phyloP scores from a whole-genome alignment of 805 yeast species.

The Candida nanaspora region DNA sequence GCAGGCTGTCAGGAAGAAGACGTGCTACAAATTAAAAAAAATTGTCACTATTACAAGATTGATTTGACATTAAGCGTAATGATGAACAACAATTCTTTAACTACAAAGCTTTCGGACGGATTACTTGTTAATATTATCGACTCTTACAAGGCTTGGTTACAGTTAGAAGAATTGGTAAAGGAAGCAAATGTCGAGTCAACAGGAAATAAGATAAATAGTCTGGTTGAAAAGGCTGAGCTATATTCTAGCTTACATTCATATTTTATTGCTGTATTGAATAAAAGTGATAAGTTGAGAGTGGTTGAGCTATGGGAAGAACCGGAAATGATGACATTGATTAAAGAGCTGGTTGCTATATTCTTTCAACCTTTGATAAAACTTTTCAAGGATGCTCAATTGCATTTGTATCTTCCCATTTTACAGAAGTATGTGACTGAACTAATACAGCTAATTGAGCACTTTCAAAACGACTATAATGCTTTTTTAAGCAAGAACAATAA shows the following conservation, averaged over 20 bases:
- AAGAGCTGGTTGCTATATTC: conserved; percentile 63
- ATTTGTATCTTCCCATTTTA: conserved; percentile 56
- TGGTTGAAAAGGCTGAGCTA: conserved; percentile 25
- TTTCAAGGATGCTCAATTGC: conserved; percentile 59
- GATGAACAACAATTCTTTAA: conserved; percentile 17
- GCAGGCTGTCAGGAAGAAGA: conserved; percentile 16
- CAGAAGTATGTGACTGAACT: conserved; percentile 64
- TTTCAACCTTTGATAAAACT: conserved; percentile 69
- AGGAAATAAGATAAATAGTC: background rate
- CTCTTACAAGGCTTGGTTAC: conserved; percentile 11
- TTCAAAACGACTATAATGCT: conserved; percentile 35
- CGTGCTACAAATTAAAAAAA: conserved; percentile 24
- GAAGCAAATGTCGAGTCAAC: background rate
- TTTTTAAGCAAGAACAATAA: conserved; percentile 37
- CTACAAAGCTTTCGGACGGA: conserved; percentile 5
- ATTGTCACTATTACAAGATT: conserved; percentile 17
- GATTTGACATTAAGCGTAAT: conserved; percentile 18
- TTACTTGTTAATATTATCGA: conserved; percentile 11
- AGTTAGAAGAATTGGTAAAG: background rate
- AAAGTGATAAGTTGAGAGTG: conserved; percentile 68
- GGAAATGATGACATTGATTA: conserved; percentile 65
- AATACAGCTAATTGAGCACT: conserved; percentile 44
- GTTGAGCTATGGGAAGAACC: conserved; percentile 82
- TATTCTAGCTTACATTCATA: conserved; percentile 54
- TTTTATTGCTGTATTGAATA: conserved; percentile 56